Conservation (phyloP, 495 filamentous ascomycete species). For the Penicillium cosmopolitanum region DNA sequence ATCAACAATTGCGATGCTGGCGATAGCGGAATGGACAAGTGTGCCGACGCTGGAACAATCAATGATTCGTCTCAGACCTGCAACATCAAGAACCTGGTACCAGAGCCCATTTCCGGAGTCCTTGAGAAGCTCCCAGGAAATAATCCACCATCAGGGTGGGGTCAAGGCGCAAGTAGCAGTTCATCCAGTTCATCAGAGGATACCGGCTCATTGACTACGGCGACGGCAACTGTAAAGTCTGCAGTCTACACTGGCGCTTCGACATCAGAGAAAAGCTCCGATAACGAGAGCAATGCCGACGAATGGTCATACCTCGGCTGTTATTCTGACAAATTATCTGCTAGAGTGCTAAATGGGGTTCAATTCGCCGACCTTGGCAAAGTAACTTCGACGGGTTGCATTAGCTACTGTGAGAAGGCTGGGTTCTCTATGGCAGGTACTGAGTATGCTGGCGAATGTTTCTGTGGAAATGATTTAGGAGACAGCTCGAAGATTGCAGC, state of each 20-base stretch:
- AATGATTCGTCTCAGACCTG: conserved; percentile 48
- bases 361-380: conserved; percentile 10
- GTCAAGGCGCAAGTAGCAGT: conserved; percentile 14
- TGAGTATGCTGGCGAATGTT: conserved; percentile 13
- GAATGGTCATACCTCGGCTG: conserved; percentile 59
- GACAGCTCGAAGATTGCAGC: conserved; percentile 6
- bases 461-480: conserved; percentile 8
- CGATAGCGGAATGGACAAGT: conserved; percentile 56
- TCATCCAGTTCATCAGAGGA: conserved; percentile 15
- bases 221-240: background rate
- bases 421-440: conserved; percentile 10
- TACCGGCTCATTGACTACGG: background rate
- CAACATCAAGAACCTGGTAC: conserved; percentile 44
- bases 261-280: background rate
- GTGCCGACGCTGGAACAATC: conserved; percentile 35
- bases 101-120: conserved; percentile 44
- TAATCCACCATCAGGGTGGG: conserved; percentile 38
- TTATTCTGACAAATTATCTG: conserved; percentile 35
- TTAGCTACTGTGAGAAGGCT: conserved; percentile 5
- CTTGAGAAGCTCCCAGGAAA: conserved; percentile 47
- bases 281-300: background rate
- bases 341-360: conserved; percentile 11
- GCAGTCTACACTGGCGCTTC: background rate
- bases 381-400: conserved; percentile 12
- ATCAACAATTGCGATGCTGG: conserved; percentile 59